Evolutionary conservation across 2,329 filamentous ascomycete genomes (phyloP), one percentile per base, ranked within the genome.

Genomic region (Alternaria hordeiaustralica): DNA sequence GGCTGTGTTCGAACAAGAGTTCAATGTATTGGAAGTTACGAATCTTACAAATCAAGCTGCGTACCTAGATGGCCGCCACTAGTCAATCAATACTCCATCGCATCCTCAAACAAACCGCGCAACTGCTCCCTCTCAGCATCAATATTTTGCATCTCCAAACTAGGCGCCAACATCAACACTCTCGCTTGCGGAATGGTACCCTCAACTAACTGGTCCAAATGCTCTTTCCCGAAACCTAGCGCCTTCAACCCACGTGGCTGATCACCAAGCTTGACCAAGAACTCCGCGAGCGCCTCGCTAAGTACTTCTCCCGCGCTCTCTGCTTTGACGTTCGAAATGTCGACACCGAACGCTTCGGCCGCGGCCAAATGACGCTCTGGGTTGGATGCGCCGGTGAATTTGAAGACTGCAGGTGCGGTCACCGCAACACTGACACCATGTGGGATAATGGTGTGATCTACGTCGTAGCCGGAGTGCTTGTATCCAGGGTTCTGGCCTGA

Each of bases 371-470:
- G 96, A 10, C 96, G 89, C 57, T 97, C 93, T 0, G 96, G 96
- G 76, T 98, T 98, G 2, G 92, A 96, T 1, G 95, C 87, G 0
- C 87, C 95, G 0, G 95, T 99, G 82, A 98, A 98, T 28, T 88
- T 89, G 87, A 98, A 99, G 1, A 98, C 95, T 1, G 95, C 92
- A 0, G 96, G 95, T 0, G 95, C 93, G 0, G 93, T 95, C 7
- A 98, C 95, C 4, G 94, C 96, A 1, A 99, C 96, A 2, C 92
- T 95, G 23, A 99, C 96, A 57, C 96, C 96, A 79, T 99, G 96
- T 0, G 96, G 96, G 75, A 99, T 98, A 73, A 99, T 91, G 10
- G 92, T 89, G 28, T 86, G 79, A 25, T 88, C 81, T 8, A 97
- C 89, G 2, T 90, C 84, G 80, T 99, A 99, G n/a, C 96, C 96